Evolutionary conservation across 805 yeast genomes (phyloP).

Genomic region (Kazachstania kunashirensis): DNA sequence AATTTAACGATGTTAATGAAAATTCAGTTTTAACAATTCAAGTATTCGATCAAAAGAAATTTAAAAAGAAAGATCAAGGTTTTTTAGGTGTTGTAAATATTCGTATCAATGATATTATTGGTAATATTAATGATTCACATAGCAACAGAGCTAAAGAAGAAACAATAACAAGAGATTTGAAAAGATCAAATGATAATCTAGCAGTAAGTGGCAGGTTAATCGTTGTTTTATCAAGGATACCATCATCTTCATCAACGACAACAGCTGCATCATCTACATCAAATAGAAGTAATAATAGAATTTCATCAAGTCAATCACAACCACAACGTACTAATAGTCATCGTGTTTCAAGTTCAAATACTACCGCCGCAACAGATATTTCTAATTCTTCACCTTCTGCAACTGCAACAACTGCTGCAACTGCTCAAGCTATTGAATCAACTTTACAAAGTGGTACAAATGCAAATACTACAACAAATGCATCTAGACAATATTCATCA

Average conservation of each 20-base stretch:
- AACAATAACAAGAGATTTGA: conserved; percentile 85
- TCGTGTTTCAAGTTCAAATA: conserved; percentile 9
- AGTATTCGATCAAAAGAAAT: conserved; percentile 93
- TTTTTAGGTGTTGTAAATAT: conserved; percentile 93
- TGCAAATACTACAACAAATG: neutral
- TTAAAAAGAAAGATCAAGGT: conserved; percentile 97
- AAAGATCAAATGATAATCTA: conserved; percentile 81
- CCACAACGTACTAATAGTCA: too few relatives aligned
- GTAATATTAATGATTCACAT: conserved; percentile 44
- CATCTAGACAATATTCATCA: conserved; percentile 64
- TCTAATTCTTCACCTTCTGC: conserved; percentile 7
- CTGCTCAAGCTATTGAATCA: conserved; percentile 13
- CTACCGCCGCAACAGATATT: conserved; percentile 2
- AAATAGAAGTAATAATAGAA: conserved; percentile 16
- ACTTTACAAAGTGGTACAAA: conserved; percentile 23
- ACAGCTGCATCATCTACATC: conserved; percentile 18
- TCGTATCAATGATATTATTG: conserved; percentile 68
- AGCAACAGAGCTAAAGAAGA: conserved; percentile 45
- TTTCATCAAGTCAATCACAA: conserved; percentile 2
- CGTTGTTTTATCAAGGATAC: conserved; percentile 46
- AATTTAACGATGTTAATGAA: conserved; percentile 62
- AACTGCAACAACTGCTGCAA: conserved; percentile 10
- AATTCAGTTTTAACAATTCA: conserved; percentile 83
- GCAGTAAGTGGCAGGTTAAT: conserved; percentile 91
- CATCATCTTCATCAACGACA: conserved; percentile 26